Base-by-base conservation (phyloP, 495 filamentous ascomycete genomes). In the Hypoxylon fuscum region DNA sequence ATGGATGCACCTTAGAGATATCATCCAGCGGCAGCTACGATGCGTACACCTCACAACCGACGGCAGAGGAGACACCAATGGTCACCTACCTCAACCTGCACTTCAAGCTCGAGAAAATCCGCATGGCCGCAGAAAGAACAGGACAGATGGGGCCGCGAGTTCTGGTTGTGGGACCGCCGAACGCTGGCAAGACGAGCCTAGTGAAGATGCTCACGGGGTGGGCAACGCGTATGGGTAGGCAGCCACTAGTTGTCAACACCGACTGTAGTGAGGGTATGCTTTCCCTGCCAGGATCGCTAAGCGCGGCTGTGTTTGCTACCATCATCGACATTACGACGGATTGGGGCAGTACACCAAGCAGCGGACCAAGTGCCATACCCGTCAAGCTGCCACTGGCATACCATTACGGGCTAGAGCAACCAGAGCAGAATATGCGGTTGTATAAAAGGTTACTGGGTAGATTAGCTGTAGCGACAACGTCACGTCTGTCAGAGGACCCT, bases 331-430 rank as follows among this genome's bases (percentile, higher is more conserved):
- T 96, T 1, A 91, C 92, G 67, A 90, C 95, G 48, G 93, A 93
- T 2, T 97, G 92, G 84, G 96, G 96, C 32, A 91, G 81, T 69
- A 93, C 90, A 69, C 93, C 95, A 1, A 96, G 92, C 63, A 94
- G 88, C 55, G 94, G 93, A 2, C 93, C 96, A 5, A 95, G 88
- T 59, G 83, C 86, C 10, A 84, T 95, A 12, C 92, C 95, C 1
- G 90, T 96, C 20, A 98, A 97, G 77, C 76, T 95, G 63, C 96
- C 96, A 15, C 74, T 98, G 51, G 91, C 93, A n/a, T 97, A 97
- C 67, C 90, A 90, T 66, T 93, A 92, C 74, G 93, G 93, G 8
- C 78, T 90, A 50, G 79, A 85, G 35, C 88, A 79, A 57, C 86
- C 91, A 2, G 89, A 95, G 58, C 90, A 91, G 5, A 90, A 93